Base-by-base conservation (phyloP, 2,329 filamentous ascomycete species). In the Aureobasidium musti region DNA sequence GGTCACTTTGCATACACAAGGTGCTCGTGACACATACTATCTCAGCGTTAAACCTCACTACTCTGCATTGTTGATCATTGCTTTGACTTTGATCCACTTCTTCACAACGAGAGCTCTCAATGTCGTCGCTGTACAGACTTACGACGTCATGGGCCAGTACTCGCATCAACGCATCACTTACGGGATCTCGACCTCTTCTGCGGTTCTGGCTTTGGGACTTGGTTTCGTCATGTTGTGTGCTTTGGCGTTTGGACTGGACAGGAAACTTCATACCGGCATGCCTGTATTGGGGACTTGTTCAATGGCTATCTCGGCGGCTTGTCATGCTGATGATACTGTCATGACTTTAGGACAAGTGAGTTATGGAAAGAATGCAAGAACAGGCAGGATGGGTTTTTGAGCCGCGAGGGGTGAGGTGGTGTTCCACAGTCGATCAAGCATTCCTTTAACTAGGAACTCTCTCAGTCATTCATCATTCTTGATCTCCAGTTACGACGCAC, bases 231-330 rank as follows among this genome's bases (percentile, higher is more conserved):
- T 61, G 41, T 26, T 50, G n/a, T 41, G 41, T 13, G 57, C 11
- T 23, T 37, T 49, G 57, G 30, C 30, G 2, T 49, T 50, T 7
- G 57, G 28, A 0, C 1, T 61, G n/a, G 57, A 61, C 5, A 47
- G 21, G 14, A 47, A 37, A 7, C 21, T 61, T 1, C 21, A 49
- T 37, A 11, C 11, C 14, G 11, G 43, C 2, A 61, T 61, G 57
- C 43, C 57, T 23, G 57, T 49, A 6, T 4, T 61, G n/a, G 57
- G n/a, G 10, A 61, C 41, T 10, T 61, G 57, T 28, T 61, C 57
- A 2, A 35, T 50, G 26, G 57, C 57, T 1, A 50, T 61, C 6
- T 49, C 57, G 23, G 43, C 57, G 1, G 57, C 57, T 19, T 61
- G 57, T 49, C n/a, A 37, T 61, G 43, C n/a, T 10, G 41, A 47